A percentile compares a stretch with the other conserved stretches of the same genome.
Evolutionary conservation across 2,329 filamentous ascomycete genomes (phyloP).

Genomic region (Scytalidium lignicola): DNA sequence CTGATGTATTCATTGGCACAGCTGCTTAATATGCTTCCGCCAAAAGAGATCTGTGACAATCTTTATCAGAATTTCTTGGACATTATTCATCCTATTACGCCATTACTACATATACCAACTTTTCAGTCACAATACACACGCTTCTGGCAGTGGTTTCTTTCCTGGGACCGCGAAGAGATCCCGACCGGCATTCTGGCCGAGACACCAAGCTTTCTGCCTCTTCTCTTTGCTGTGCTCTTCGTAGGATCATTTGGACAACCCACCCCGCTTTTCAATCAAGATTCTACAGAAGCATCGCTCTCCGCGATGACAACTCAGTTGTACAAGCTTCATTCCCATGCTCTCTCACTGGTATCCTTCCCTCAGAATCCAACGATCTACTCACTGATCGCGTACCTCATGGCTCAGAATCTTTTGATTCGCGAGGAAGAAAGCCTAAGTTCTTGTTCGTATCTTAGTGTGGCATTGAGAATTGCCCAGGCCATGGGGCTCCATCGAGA

Average conservation of each 20-base stretch:
- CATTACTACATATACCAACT: constrained; percentile 2
- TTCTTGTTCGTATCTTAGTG: constrained; percentile 44
- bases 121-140: not conserved
- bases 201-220: constrained; percentile 2
- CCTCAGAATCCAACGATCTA: constrained; percentile 51
- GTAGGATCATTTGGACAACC: constrained; percentile 1
- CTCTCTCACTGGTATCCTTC: constrained; percentile 52
- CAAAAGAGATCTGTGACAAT: constrained; percentile 1
- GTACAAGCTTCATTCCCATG: constrained; percentile 41
- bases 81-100: constrained; percentile 1
- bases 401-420: constrained; percentile 48
- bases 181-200: not conserved
- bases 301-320: not conserved
- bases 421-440: constrained; percentile 44
- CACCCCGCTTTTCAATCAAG: not conserved
- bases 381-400: constrained; percentile 52
- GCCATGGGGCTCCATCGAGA: constrained; percentile 37
- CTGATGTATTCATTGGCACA: not conserved
- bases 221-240: constrained; percentile 2
- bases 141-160: constrained; percentile 1
- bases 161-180: not conserved
- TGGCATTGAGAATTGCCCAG: constrained; percentile 37
- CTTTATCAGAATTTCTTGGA: constrained; percentile 4
- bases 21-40: not conserved
- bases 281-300: not conserved